Evolutionary conservation across 305 asterid species (phyloP), one percentile per base, ranked within the genome.

Genomic region (Striga hermonthica): DNA sequence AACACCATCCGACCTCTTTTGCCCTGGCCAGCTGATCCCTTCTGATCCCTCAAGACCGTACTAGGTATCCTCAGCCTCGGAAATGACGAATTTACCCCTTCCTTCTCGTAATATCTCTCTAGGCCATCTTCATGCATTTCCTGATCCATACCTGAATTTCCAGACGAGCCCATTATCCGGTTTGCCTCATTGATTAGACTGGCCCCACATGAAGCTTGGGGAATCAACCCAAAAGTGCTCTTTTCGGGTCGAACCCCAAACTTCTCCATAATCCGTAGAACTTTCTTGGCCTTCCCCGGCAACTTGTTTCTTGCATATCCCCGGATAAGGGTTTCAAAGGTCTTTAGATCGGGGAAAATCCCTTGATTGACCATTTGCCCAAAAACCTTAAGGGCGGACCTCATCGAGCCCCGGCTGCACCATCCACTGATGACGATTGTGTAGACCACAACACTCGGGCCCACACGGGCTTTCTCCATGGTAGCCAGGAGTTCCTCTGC

Each of bases 351-450:
- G 0, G 97, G 98, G 37, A 84, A 38, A 7, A 87, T 74, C 5
- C 81, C 95, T 84, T 80, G 74, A 67, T 80, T 73, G 41, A 81
- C 74, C 97, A 92, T 87, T 70, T 67, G 78, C 66, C 82, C 74
- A 14, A 71, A 90, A 34, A 82, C 15, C 74, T 77, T 71, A 22
- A 80, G 64, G n/a, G 97, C 98, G 14, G 44, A 35, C 5, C 87
- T 91, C 97, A 92, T 90, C 73, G 80, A 78, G 9, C 94, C 95
- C 9, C 83, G 78, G 68, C 90, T 92, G 56, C 98, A 92, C 98
- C 97, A 92, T 31, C 98, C 98, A 63, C 96, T 86, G 66, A 90
- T 92, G 81, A 92, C 83, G 28, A 96, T 86, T 7, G 98, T 92
- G 90, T 87, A 92, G 65, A 86, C 84, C 1, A 92, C 94, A 0